Evolutionary conservation across 805 yeast genomes (phyloP), one percentile per base, ranked within the genome.

Genomic region (Metschnikowia similis): DNA sequence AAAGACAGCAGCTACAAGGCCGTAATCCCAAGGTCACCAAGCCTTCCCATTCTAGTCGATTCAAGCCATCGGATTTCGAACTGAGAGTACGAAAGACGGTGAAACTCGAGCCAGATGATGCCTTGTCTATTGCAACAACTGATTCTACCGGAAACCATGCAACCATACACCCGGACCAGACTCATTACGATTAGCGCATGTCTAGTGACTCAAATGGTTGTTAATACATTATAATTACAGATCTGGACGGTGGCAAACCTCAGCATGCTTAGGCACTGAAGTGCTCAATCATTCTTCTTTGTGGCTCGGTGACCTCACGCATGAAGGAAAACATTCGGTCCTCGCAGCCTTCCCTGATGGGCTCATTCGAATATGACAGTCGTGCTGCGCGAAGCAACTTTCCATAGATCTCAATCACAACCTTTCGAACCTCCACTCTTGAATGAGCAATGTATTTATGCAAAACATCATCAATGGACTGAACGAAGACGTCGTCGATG

Each of bases 211-310:
- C n/a, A 29, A 39, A 14, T 14, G 42, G 26, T 27, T 39, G 13
- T 41, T 32, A 41, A 32, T 41, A 41, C 21, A 36, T 36, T 17
- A 36, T 36, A 36, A n/a, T 14, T 29, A 11, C 42, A 28, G 26
- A 29, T 26, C 42, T 14, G 34, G n/a, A 11, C 32, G n/a, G n/a
- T 11, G 2, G n/a, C 26, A 26, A 32, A 6, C 14, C 21, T 39
- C 14, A 14, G 27, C 28, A n/a, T 39, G 26, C 31, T 43, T 28
- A 43, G 16, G 34, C 34, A 41, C 70, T 66, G 58, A 78, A 80
- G 53, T 74, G 73, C 48, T 78, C 77, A 13, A 80, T 71, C 45
- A 81, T 60, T 52, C 72, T 76, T 47, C 63, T 64, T 49, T 80
- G 84, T 1, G 80, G 69, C 2, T 59, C 50, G 14, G 75, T 63